A percentile compares a stretch with the other conserved stretches of the same genome.
Conservation (phyloP, 2,329 filamentous ascomycete genomes). For the Hymenoscyphus albidus region DNA sequence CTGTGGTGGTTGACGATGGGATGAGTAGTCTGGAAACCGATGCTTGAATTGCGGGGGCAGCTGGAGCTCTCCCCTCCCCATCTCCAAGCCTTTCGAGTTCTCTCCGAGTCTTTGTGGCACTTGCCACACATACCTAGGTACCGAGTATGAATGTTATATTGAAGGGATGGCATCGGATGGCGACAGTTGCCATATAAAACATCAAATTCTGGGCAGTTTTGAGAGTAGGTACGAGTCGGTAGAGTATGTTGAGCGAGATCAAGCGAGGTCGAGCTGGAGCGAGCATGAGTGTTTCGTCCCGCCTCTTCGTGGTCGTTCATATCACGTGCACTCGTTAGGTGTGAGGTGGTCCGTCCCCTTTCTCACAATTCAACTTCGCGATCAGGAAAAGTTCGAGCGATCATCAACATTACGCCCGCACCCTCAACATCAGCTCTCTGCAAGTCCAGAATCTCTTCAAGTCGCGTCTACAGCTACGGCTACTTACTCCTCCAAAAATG, state of each 20-base stretch:
- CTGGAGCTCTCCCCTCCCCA: not conserved
- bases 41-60: not conserved
- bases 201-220: too few relatives aligned
- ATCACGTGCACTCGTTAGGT: too few relatives aligned
- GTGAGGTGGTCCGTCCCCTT: not conserved
- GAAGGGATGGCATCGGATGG: too few relatives aligned
- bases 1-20: not conserved
- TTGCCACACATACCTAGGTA: not conserved
- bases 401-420: not conserved
- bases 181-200: too few relatives aligned
- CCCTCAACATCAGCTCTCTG: not conserved
- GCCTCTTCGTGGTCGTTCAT: too few relatives aligned
- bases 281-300: too few relatives aligned
- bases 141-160: not conserved
- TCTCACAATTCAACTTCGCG: not conserved
- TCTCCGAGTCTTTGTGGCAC: not conserved
- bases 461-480: not conserved
- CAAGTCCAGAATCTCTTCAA: not conserved
- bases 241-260: too few relatives aligned
- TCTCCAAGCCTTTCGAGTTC: not conserved
- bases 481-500: constrained; percentile 20
- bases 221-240: too few relatives aligned
- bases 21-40: not conserved
- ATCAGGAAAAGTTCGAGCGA: not conserved
- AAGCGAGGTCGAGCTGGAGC: too few relatives aligned